Conservation (phyloP, 2,329 filamentous ascomycete species). For the Neofusicoccum umdonicola region DNA sequence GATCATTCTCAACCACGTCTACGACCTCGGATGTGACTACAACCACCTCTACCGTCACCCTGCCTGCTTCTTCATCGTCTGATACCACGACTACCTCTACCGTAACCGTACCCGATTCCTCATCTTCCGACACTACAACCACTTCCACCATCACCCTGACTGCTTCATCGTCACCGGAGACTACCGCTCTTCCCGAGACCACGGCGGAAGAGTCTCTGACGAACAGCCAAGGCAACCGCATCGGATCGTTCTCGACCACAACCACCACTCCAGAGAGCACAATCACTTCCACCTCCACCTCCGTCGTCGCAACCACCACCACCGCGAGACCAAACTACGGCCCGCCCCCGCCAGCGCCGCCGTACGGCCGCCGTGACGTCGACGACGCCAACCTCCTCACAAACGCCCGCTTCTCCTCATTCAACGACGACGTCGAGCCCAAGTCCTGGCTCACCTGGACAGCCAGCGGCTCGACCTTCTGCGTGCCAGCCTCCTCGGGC, state of each 20-base stretch:
- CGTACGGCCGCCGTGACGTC: conserved; percentile 21
- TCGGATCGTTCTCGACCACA: neutral
- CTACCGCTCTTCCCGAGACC: neutral
- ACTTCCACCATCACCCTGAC: too few species aligned
- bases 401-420: conserved; percentile 26
- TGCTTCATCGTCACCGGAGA: neutral
- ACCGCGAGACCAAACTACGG: neutral
- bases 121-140: neutral
- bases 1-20: neutral
- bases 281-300: neutral
- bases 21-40: neutral
- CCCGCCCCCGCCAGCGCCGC: neutral
- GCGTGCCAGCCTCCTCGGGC: conserved; percentile 20
- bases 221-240: conserved; percentile 1
- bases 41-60: neutral
- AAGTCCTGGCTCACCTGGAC: conserved; percentile 25
- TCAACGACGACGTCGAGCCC: conserved; percentile 20
- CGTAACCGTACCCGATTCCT: neutral
- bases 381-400: conserved; percentile 26
- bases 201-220: neutral
- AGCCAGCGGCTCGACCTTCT: conserved; percentile 22
- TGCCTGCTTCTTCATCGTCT: neutral
- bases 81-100: neutral
- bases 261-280: conserved; percentile 11
- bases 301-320: conserved; percentile 22